Conservation (phyloP, 1,284 basidiomycete species). For the Moniliophthora roreri region DNA sequence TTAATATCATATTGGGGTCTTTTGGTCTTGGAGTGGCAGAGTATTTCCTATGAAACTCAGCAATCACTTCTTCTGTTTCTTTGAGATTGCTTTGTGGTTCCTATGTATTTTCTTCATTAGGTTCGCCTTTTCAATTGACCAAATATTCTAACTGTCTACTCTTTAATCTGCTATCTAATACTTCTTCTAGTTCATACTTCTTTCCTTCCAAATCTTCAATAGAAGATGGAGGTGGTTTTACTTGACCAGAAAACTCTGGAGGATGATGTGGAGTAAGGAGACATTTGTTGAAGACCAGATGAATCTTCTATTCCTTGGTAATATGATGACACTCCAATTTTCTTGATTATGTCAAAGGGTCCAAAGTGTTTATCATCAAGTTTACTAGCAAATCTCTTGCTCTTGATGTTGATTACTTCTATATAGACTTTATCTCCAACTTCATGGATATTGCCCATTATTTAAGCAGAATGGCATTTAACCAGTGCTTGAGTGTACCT, state of each 20-base stretch:
- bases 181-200: no score
- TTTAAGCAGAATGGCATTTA: not conserved
- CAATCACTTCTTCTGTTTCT: no score
- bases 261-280: slow-evolving; percentile 8
- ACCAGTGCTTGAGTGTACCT: not conserved
- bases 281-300: slow-evolving; percentile 19
- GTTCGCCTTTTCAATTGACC: no score
- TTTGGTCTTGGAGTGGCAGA: no score
- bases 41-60: no score
- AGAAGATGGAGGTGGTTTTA: not conserved
- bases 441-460: not conserved
- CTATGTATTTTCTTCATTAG: no score
- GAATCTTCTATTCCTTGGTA: slow-evolving; percentile 14
- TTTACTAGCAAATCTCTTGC: not conserved
- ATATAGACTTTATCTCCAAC: slow-evolving; percentile 3
- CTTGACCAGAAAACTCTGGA: slow-evolving; percentile 7
- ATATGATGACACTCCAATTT: slow-evolving; percentile 16
- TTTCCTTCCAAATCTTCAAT: not conserved
- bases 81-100: no score
- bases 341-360: slow-evolving; percentile 18
- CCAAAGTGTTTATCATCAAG: slow-evolving; percentile 15
- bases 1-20: no score
- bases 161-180: no score
- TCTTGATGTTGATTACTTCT: slow-evolving; percentile 1
- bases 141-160: no score